Evolutionary conservation across 208 protist genomes (phyloP).

Genomic region (Crithidia brevicula): DNA sequence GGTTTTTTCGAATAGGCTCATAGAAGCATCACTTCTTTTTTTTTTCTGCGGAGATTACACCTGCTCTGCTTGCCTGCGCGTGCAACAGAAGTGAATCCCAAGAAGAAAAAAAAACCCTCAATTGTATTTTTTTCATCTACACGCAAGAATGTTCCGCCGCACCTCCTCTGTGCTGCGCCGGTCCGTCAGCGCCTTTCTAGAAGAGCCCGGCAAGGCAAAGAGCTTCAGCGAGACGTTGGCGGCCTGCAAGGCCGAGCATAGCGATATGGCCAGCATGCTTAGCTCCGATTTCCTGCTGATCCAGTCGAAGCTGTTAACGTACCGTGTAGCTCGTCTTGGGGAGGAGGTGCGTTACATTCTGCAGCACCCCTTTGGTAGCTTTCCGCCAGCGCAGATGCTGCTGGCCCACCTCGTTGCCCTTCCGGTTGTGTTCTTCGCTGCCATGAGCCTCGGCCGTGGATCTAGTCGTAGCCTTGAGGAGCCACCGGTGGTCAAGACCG

Average conservation of each 20-base stretch:
- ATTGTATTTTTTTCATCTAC: too few relatives aligned
- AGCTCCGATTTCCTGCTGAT: conserved; percentile 71
- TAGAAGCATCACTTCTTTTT: too few relatives aligned
- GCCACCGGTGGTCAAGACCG: conserved; percentile 32
- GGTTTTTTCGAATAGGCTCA: too few relatives aligned
- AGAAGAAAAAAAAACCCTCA: conserved; percentile 2
- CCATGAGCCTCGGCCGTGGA: conserved; percentile 47
- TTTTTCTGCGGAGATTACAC: too few relatives aligned
- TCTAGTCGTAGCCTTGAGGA: conserved; percentile 41
- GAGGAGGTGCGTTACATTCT: conserved; percentile 60
- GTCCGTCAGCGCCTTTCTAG: conserved; percentile 66
- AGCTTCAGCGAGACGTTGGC: conserved; percentile 62
- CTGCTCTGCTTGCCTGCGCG: too few relatives aligned
- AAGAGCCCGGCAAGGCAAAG: conserved; percentile 51
- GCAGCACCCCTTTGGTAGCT: conserved; percentile 48
- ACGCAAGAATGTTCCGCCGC: conserved; percentile 60
- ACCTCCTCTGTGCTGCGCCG: conserved; percentile 30
- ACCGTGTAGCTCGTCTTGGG: conserved; percentile 74
- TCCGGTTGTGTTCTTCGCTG: conserved; percentile 44
- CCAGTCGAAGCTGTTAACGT: conserved; percentile 70
- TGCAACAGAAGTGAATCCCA: conserved; percentile 1
- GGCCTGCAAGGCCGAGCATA: conserved; percentile 54
- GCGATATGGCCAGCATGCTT: conserved; percentile 73
- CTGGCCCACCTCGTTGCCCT: conserved; percentile 47
- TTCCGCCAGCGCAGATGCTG: conserved; percentile 42